Evolutionary conservation across 768 basidiomycete genomes (phyloP).

Genomic region (Termitomyces sp.): DNA sequence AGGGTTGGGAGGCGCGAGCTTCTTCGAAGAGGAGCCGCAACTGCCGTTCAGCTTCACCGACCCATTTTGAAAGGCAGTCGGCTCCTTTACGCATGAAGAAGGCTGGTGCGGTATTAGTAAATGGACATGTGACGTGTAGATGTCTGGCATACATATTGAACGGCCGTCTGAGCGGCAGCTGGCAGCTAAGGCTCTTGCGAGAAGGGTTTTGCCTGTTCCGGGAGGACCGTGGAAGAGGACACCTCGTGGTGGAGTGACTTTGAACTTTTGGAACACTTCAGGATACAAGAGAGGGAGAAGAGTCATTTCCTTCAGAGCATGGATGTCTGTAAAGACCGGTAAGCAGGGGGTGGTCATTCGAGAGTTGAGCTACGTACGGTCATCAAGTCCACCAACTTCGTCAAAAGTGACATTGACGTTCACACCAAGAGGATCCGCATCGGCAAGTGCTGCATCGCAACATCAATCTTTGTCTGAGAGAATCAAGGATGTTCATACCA

Average conservation of each 20-base stretch:
- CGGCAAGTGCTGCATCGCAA: constrained; percentile 62
- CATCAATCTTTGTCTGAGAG: background rate
- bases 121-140: background rate
- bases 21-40: constrained; percentile 94
- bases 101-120: constrained; percentile 38
- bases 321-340: constrained; percentile 60
- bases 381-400: constrained; percentile 93
- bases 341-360: background rate
- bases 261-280: constrained; percentile 92
- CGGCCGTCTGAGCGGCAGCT: constrained; percentile 84
- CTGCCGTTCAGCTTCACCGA: constrained; percentile 97
- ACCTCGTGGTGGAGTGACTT: constrained; percentile 91
- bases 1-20: constrained; percentile 86
- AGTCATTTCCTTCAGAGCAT: constrained; percentile 98
- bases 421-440: constrained; percentile 93
- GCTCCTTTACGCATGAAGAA: constrained; percentile 99
- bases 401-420: constrained; percentile 94
- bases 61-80: constrained; percentile 98
- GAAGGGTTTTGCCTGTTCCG: constrained; percentile 94
- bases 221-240: constrained; percentile 98
- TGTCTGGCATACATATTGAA: constrained; percentile 68
- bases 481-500: constrained; percentile 29
- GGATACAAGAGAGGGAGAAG: constrained; percentile 92
- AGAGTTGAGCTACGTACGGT: constrained; percentile 50
- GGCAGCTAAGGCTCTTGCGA: constrained; percentile 91